Conservation (phyloP, 225 moss, liverwort and hornwort species). For the Pseudoscleropodium purum region DNA sequence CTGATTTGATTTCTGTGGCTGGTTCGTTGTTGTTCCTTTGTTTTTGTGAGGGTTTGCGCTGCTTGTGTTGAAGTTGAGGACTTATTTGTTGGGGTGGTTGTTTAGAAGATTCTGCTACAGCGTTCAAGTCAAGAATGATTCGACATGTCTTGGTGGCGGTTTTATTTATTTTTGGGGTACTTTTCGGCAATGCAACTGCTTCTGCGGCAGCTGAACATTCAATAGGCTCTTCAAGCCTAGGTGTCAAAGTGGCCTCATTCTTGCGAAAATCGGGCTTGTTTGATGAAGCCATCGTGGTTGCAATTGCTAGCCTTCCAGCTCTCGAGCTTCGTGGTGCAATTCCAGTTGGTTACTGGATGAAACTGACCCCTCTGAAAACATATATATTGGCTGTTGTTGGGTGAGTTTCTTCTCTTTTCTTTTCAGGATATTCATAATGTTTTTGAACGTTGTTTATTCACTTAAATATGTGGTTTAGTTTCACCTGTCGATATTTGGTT, state of each 20-base stretch:
- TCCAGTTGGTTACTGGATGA: conserved; percentile 90
- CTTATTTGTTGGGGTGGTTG: not conserved
- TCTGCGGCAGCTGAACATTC: conserved; percentile 60
- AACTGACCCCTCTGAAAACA: conserved; percentile 57
- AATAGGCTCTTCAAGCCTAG: conserved; percentile 69
- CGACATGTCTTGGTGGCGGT: conserved; percentile 16
- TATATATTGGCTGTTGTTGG: conserved; percentile 60
- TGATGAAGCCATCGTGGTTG: conserved; percentile 76
- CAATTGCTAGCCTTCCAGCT: conserved; percentile 77
- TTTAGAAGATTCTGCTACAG: not conserved
- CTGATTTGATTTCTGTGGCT: not conserved
- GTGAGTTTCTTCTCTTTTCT: conserved; percentile 19
- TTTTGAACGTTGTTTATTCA: not conserved
- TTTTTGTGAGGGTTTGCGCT: not conserved
- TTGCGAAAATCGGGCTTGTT: conserved; percentile 68
- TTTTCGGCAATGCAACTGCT: conserved; percentile 25
- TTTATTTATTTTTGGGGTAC: conserved; percentile 3
- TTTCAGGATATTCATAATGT: not conserved
- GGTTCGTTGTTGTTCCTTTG: not conserved
- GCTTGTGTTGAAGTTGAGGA: not conserved
- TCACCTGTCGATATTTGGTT: not conserved
- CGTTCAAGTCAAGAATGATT: not conserved
- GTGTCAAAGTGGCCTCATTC: conserved; percentile 72
- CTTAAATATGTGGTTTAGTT: not conserved
- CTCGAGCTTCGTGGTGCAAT: conserved; percentile 95